phyloP scores from a whole-genome alignment of 805 yeast genomes.

The Saturnispora sekii region DNA sequence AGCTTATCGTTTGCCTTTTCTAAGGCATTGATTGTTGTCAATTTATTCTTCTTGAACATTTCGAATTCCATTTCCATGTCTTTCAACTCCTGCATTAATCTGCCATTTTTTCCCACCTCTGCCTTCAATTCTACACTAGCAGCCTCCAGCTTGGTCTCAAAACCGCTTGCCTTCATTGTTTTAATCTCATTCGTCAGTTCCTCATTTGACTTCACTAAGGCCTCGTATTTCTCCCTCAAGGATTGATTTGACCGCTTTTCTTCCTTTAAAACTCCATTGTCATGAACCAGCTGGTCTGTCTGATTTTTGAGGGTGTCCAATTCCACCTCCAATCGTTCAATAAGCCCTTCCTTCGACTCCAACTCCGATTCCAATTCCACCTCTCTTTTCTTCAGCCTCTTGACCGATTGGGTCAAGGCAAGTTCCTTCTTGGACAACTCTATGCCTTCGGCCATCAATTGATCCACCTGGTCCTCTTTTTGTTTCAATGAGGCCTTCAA shows the following conservation, averaged over 20 bases:
- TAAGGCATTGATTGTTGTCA: constrained; percentile 18
- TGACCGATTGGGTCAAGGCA: constrained; percentile 54
- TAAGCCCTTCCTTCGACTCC: constrained; percentile 8
- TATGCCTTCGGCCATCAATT: constrained; percentile 68
- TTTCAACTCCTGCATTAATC: constrained; percentile 17
- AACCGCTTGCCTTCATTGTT: constrained; percentile 27
- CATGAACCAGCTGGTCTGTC: no score
- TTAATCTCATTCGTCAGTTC: constrained; percentile 22
- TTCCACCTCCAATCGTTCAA: constrained; percentile 14
- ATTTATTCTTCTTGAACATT: constrained; percentile 19
- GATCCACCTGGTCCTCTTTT: constrained; percentile 54
- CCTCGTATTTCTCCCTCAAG: constrained; percentile 19
- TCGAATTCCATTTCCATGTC: constrained; percentile 16
- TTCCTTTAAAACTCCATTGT: constrained; percentile 11
- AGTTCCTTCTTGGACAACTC: constrained; percentile 63
- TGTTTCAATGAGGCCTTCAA: constrained; percentile 27
- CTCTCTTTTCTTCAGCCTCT: constrained; percentile 45
- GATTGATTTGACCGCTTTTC: constrained; percentile 25
- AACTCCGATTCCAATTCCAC: constrained; percentile 28
- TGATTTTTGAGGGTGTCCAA: constrained; percentile 4
- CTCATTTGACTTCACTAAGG: constrained; percentile 19
- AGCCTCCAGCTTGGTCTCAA: constrained; percentile 26
- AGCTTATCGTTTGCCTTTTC: constrained; percentile 22
- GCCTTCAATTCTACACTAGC: constrained; percentile 27
- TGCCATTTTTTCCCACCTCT: constrained; percentile 17